Percentiles rank a stretch among this genome's conserved stretches.
phyloP scores from a whole-genome alignment of 2,329 filamentous ascomycete genomes.

The Colletotrichum sublineola region DNA sequence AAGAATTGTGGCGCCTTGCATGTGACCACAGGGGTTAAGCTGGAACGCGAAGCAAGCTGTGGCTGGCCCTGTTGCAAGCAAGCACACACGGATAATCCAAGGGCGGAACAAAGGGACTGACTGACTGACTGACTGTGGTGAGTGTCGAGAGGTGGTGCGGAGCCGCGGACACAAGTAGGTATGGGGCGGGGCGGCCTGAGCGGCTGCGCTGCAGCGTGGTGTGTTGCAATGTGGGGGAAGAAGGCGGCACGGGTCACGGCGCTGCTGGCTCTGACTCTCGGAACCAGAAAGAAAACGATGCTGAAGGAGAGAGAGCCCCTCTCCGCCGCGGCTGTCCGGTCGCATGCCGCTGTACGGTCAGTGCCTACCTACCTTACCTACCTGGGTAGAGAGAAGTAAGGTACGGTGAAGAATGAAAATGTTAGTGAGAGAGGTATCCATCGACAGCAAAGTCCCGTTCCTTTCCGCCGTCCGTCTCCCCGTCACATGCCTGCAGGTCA shows the following conservation, averaged over 20 bases:
- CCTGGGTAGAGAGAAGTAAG: background rate
- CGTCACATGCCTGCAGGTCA: constrained; percentile 15
- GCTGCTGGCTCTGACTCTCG: constrained; percentile 26
- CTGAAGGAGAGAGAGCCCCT: constrained; percentile 18
- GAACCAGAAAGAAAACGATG: constrained; percentile 29
- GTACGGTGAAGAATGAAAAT: constrained; percentile 9
- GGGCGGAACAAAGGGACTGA: background rate
- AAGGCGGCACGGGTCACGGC: constrained; percentile 7
- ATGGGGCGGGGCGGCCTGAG: constrained; percentile 30
- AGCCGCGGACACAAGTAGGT: constrained; percentile 18
- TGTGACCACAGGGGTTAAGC: constrained; percentile 39
- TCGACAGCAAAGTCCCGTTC: constrained; percentile 16
- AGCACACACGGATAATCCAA: constrained; percentile 12
- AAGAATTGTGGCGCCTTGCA: constrained; percentile 40
- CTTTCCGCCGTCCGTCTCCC: constrained; percentile 33
- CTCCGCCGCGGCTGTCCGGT: constrained; percentile 33
- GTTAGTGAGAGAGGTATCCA: constrained; percentile 34
- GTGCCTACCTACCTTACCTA: too few relatives aligned
- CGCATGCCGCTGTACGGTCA: constrained; percentile 17
- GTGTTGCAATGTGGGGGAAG: constrained; percentile 28
- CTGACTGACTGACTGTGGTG: background rate
- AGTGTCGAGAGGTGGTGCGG: constrained; percentile 4
- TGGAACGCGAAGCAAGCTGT: constrained; percentile 10
- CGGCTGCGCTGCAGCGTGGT: constrained; percentile 11
- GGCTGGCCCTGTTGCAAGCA: background rate